A percentile compares a stretch with the other conserved stretches of the same genome.
Conservation (phyloP, 2,329 filamentous ascomycete species). For the Blastomyces emzantsi region DNA sequence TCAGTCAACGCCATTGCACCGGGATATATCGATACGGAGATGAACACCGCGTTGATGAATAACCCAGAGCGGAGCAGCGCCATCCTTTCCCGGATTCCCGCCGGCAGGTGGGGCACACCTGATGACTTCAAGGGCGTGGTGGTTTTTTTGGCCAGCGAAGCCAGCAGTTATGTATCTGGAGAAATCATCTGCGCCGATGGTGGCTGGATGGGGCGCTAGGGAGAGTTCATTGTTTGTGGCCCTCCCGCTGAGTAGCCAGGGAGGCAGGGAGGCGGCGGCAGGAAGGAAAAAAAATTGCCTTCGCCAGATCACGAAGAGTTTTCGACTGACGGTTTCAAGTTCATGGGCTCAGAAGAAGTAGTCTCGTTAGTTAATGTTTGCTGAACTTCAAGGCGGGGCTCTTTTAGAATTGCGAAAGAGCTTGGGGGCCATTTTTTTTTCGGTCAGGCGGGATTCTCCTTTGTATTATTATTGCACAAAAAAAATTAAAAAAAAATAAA, state of each 20-base stretch:
- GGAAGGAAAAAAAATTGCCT: neutral
- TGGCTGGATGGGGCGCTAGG: slow-evolving; percentile 80
- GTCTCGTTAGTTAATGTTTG: neutral
- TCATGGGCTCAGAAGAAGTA: neutral
- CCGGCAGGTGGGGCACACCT: slow-evolving; percentile 18
- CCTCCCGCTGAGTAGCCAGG: too few species aligned
- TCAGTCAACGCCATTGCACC: slow-evolving; percentile 84
- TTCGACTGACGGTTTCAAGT: neutral
- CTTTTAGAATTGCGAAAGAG: neutral
- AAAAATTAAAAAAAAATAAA: too few species aligned
- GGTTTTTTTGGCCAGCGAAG: slow-evolving; percentile 19
- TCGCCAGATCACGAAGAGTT: neutral
- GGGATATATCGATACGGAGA: slow-evolving; percentile 87
- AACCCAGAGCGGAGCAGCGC: slow-evolving; percentile 60
- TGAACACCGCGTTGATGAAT: slow-evolving; percentile 75
- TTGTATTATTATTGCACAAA: neutral
- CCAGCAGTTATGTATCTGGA: slow-evolving; percentile 18
- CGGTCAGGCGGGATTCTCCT: neutral
- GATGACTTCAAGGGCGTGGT: slow-evolving; percentile 19
- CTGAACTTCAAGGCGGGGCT: neutral
- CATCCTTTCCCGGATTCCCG: slow-evolving; percentile 43
- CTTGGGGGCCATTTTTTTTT: neutral
- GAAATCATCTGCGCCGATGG: slow-evolving; percentile 79
- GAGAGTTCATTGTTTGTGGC: neutral
- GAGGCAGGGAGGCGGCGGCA: neutral